phyloP scores from a whole-genome alignment of 2,329 filamentous ascomycete genomes.

The Aspergillus tanneri region DNA sequence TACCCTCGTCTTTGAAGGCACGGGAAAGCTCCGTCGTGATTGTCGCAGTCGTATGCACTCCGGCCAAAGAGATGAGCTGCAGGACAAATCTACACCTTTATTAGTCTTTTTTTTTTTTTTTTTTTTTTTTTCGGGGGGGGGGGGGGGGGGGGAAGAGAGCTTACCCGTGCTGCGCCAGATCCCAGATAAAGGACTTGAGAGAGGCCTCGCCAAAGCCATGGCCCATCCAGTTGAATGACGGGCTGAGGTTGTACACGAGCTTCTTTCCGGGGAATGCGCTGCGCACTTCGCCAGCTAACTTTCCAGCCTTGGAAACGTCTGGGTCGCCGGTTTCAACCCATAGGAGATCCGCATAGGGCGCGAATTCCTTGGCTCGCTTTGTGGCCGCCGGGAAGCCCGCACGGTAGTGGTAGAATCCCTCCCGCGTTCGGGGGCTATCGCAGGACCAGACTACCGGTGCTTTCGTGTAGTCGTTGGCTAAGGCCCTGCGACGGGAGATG shows the following conservation, averaged over 20 bases:
- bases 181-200: constrained; percentile 92
- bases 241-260: constrained; percentile 92
- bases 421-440: constrained; percentile 87
- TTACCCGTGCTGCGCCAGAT: constrained; percentile 84
- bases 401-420: constrained; percentile 60
- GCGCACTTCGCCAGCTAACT: constrained; percentile 75
- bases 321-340: constrained; percentile 97
- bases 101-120: constrained; percentile 16
- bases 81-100: constrained; percentile 53
- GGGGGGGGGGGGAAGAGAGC: constrained; percentile 34
- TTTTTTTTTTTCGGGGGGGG: not conserved
- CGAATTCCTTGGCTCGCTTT: constrained; percentile 89
- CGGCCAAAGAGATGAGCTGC: constrained; percentile 64
- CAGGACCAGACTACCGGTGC: constrained; percentile 78
- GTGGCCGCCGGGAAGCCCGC: constrained; percentile 83
- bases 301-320: constrained; percentile 70
- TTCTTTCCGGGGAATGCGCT: constrained; percentile 72
- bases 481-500: constrained; percentile 70
- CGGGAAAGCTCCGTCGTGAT: constrained; percentile 72
- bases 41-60: constrained; percentile 63
- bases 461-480: constrained; percentile 67
- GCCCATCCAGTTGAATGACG: constrained; percentile 98
- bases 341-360: constrained; percentile 86
- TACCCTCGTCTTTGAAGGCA: constrained; percentile 84
- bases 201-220: constrained; percentile 84